Percentiles rank a stretch among this genome's conserved stretches.
phyloP scores from a whole-genome alignment of 2,329 filamentous ascomycete species.

The Calonectria naviculata region DNA sequence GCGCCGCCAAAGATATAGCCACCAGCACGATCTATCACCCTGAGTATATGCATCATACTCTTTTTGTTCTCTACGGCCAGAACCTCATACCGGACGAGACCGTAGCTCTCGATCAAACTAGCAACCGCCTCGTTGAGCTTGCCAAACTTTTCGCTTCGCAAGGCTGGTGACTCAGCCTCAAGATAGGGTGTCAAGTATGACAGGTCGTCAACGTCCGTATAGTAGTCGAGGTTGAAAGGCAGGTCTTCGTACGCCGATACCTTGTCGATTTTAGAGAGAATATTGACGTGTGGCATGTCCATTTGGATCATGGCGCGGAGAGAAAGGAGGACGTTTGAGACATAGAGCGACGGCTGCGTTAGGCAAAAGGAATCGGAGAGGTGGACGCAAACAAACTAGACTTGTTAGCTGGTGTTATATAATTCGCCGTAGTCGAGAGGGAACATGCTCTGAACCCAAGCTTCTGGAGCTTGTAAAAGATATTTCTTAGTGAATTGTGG shows the following conservation, averaged over 20 bases:
- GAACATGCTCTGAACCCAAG: slow-evolving; percentile 85
- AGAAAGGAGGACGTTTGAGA: slow-evolving; percentile 92
- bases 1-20: slow-evolving; percentile 93
- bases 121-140: slow-evolving; percentile 89
- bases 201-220: slow-evolving; percentile 96
- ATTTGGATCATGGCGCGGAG: slow-evolving; percentile 98
- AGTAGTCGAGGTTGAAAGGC: slow-evolving; percentile 96
- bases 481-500: slow-evolving; percentile 89
- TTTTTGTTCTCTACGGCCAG: slow-evolving; percentile 96
- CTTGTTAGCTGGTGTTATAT: slow-evolving; percentile 26
- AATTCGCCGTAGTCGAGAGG: background rate
- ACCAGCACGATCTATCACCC: slow-evolving; percentile 89
- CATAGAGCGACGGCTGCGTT: slow-evolving; percentile 92
- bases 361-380: slow-evolving; percentile 95
- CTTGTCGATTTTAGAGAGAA: slow-evolving; percentile 98
- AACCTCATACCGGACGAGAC: slow-evolving; percentile 91
- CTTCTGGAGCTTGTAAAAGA: slow-evolving; percentile 92
- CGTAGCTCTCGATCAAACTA: slow-evolving; percentile 88
- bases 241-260: slow-evolving; percentile 85
- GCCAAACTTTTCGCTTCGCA: slow-evolving; percentile 80
- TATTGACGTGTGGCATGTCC: slow-evolving; percentile 95
- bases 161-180: slow-evolving; percentile 78
- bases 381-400: slow-evolving; percentile 89
- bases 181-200: slow-evolving; percentile 85
- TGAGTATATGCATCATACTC: slow-evolving; percentile 93